These are phyloP conservation scores for Echria macrotheca DNA, from an alignment of 495 filamentous ascomycete genomes.

Conservation along the genomic window DNA sequence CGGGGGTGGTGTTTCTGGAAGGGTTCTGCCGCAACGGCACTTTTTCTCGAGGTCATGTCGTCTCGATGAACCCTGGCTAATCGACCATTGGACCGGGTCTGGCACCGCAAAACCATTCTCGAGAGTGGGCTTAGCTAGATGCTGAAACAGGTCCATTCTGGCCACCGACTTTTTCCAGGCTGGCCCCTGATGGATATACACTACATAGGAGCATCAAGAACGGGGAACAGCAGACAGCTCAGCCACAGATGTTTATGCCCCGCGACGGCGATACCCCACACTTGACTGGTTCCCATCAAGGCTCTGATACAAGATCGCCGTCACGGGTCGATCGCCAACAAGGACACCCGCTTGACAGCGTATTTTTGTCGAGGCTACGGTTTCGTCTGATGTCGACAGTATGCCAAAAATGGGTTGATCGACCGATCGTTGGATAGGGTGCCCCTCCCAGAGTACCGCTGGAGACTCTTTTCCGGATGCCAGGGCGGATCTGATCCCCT, in stretches of 20 bases:
- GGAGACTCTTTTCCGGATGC: no score
- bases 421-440: slow-evolving; percentile 1
- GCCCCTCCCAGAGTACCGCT: neutral
- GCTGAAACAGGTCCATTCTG: neutral
- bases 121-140: neutral
- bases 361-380: neutral
- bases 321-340: neutral
- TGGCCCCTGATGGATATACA: no score
- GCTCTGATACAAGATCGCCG: slow-evolving; percentile 6
- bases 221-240: no score
- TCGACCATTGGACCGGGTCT: no score
- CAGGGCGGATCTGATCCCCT: no score
- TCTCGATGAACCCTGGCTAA: no score
- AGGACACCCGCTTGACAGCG: neutral
- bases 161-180: no score
- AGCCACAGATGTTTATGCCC: slow-evolving; percentile 6
- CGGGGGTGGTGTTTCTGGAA: no score
- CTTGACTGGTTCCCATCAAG: slow-evolving; percentile 1
- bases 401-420: slow-evolving; percentile 3
- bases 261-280: neutral
- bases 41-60: no score
- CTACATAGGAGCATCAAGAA: no score
- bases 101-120: no score
- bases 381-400: slow-evolving; percentile 4
- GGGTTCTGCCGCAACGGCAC: no score